phyloP scores from a whole-genome alignment of 192 early-diverging fungal species.

The Lobosporangium transversale region DNA sequence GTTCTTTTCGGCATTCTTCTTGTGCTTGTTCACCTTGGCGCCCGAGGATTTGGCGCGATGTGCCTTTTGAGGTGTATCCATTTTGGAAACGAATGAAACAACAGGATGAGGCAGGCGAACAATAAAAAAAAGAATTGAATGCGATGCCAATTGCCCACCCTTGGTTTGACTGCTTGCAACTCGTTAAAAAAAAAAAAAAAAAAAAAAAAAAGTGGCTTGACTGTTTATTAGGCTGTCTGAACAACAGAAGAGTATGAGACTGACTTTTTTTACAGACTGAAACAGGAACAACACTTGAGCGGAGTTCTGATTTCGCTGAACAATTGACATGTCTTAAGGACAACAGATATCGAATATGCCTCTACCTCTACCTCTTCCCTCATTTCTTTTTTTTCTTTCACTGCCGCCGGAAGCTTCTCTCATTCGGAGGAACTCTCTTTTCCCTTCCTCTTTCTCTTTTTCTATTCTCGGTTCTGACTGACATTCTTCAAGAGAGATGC shows the following conservation, averaged over 20 bases:
- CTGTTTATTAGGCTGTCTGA: no score
- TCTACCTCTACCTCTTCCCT: background rate
- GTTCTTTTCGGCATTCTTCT: conserved; percentile 82
- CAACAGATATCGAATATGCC: background rate
- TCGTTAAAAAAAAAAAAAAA: conserved; percentile 22
- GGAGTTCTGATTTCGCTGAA: background rate
- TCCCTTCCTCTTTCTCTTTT: no score
- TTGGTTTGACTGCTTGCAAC: no score
- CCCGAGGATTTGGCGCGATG: conserved; percentile 86
- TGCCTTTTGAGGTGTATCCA: conserved; percentile 72
- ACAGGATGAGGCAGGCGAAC: conserved; percentile 2
- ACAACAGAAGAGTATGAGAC: no score
- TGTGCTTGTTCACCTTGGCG: conserved; percentile 80
- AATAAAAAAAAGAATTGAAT: background rate
- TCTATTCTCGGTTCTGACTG: no score
- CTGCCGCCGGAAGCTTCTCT: background rate
- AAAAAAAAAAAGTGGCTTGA: conserved; percentile 27
- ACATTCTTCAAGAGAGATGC: conserved; percentile 19
- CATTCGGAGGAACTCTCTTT: background rate
- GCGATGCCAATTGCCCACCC: no score
- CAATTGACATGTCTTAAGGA: background rate
- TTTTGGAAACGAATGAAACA: conserved; percentile 7
- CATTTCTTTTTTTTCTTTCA: background rate
- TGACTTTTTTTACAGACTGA: no score
- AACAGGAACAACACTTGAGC: no score